These are phyloP conservation scores for Capronia americana DNA, from an alignment of 2,329 filamentous ascomycete species.

Conservation along the genomic window DNA sequence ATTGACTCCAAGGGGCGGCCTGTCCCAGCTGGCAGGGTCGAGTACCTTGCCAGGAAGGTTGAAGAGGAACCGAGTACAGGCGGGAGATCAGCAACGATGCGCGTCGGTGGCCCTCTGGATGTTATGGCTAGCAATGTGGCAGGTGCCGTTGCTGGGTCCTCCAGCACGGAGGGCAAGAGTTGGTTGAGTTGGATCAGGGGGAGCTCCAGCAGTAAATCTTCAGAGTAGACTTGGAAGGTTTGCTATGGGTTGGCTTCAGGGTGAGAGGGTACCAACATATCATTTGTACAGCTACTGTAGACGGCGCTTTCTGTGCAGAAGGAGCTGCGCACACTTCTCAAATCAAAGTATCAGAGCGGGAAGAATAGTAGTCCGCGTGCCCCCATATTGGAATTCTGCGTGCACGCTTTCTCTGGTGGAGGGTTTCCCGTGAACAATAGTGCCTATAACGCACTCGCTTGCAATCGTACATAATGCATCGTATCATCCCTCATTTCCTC, in stretches of 20 bases:
- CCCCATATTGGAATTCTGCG: background rate
- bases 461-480: background rate
- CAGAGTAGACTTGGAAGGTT: background rate
- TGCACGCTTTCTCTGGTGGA: background rate
- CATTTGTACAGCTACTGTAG: constrained; percentile 18
- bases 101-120: constrained; percentile 35
- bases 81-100: constrained; percentile 17
- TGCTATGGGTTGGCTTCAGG: background rate
- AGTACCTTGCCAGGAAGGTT: constrained; percentile 28
- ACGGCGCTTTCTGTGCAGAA: background rate
- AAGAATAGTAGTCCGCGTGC: background rate
- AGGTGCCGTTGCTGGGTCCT: constrained; percentile 20
- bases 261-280: constrained; percentile 4
- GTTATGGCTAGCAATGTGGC: constrained; percentile 35
- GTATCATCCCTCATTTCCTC: background rate
- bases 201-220: constrained; percentile 16
- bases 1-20: constrained; percentile 39
- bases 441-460: background rate
- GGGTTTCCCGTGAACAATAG: background rate
- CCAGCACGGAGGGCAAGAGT: constrained; percentile 19
- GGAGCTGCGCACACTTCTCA: background rate
- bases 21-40: constrained; percentile 35
- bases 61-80: constrained; percentile 21
- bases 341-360: background rate
- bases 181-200: constrained; percentile 35